A percentile compares a stretch with the other conserved stretches of the same genome.
These are phyloP conservation scores for Colletotrichum orbiculare DNA, from an alignment of 2,329 filamentous ascomycete genomes.

Conservation along the genomic window DNA sequence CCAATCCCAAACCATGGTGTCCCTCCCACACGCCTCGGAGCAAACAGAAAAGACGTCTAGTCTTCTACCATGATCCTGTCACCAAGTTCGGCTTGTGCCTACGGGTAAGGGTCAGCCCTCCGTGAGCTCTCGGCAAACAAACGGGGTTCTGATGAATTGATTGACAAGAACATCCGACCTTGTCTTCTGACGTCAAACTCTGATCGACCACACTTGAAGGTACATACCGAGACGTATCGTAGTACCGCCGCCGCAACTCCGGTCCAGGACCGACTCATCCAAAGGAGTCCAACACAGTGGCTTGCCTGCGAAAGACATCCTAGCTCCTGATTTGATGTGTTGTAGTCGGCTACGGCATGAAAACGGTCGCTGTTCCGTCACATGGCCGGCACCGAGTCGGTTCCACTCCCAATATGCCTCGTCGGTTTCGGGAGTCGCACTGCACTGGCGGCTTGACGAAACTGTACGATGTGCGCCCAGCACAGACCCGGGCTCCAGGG, in stretches of 20 bases:
- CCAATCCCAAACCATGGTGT: slow-evolving; percentile 24
- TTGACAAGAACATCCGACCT: slow-evolving; percentile 23
- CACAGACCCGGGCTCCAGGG: slow-evolving; percentile 16
- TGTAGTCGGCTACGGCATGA: slow-evolving; percentile 24
- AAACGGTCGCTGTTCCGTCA: slow-evolving; percentile 33
- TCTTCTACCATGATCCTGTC: slow-evolving; percentile 15
- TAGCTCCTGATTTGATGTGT: slow-evolving; percentile 6
- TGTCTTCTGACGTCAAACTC: neutral
- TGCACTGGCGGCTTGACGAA: slow-evolving; percentile 28
- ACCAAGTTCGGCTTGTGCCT: slow-evolving; percentile 16
- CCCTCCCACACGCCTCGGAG: slow-evolving; percentile 21
- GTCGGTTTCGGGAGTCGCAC: slow-evolving; percentile 6
- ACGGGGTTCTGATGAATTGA: slow-evolving; percentile 24
- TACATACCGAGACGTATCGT: slow-evolving; percentile 30
- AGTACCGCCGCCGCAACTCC: slow-evolving; percentile 28
- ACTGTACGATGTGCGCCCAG: slow-evolving; percentile 22
- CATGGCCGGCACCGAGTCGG: slow-evolving; percentile 24
- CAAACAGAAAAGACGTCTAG: slow-evolving; percentile 10
- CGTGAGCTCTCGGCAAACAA: slow-evolving; percentile 23
- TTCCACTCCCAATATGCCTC: slow-evolving; percentile 10
- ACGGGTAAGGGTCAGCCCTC: slow-evolving; percentile 18
- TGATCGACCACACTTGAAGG: neutral
- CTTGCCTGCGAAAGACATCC: neutral
- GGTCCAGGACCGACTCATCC: slow-evolving; percentile 11
- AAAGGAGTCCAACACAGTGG: slow-evolving; percentile 20